Evolutionary conservation across 768 basidiomycete species (phyloP).

Genomic region (Phlegmacium glaucopus): DNA sequence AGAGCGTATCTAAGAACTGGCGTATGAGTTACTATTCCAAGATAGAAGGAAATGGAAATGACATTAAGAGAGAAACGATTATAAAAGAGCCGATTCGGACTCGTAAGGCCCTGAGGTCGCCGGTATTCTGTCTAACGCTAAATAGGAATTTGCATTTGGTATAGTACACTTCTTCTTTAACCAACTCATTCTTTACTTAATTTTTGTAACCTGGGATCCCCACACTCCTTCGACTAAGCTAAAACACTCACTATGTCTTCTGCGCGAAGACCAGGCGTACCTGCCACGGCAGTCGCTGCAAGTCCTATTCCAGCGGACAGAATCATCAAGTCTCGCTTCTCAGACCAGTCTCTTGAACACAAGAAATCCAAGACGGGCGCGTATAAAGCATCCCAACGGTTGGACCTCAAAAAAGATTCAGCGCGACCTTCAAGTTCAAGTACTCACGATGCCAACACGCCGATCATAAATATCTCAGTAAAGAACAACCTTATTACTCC

Average conservation of each 20-base stretch:
- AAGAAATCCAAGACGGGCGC: slow-evolving; percentile 26
- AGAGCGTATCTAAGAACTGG: too few species aligned
- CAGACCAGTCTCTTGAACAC: slow-evolving; percentile 44
- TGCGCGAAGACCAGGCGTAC: slow-evolving; percentile 27
- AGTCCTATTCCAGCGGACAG: slow-evolving; percentile 38
- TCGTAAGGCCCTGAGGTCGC: too few species aligned
- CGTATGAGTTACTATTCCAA: too few species aligned
- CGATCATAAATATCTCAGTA: slow-evolving; percentile 52
- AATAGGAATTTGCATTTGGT: too few species aligned
- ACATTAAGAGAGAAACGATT: too few species aligned
- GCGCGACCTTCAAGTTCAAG: slow-evolving; percentile 29
- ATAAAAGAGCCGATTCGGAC: too few species aligned
- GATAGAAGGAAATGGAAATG: too few species aligned
- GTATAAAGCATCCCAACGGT: slow-evolving; percentile 25
- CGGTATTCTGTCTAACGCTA: too few species aligned
- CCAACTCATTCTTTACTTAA: too few species aligned
- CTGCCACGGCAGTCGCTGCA: slow-evolving; percentile 34
- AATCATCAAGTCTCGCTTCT: slow-evolving; percentile 43
- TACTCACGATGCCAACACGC: slow-evolving; percentile 25
- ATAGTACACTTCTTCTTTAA: too few species aligned
- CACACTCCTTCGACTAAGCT: slow-evolving; percentile 13
- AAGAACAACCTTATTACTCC: slow-evolving; percentile 26
- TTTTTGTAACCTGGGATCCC: not conserved
- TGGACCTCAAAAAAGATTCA: slow-evolving; percentile 32
- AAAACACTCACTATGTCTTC: slow-evolving; percentile 21